Conservation (phyloP, 2,329 filamentous ascomycete genomes). For the Talaromyces atroroseus region DNA sequence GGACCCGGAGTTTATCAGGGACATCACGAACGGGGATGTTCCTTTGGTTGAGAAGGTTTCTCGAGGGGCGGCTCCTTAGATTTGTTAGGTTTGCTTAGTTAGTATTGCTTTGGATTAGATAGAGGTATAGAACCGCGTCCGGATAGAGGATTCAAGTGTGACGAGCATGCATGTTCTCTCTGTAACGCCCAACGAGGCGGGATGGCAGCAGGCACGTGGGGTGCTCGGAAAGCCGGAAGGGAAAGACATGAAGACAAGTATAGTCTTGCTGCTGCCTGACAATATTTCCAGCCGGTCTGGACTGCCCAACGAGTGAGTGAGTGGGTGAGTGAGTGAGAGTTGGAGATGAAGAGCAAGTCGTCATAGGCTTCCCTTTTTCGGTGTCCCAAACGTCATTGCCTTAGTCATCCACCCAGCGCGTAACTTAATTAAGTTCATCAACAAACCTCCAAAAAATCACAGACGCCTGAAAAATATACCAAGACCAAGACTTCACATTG, state of each 20-base stretch:
- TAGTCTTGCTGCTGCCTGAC: too few species aligned
- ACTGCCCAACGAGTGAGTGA: too few species aligned
- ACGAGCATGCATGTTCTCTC: too few species aligned
- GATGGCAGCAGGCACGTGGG: too few species aligned
- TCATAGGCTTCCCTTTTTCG: neutral
- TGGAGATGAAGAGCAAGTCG: too few species aligned
- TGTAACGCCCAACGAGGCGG: too few species aligned
- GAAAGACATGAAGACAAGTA: too few species aligned
- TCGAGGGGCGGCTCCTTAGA: conserved; percentile 4
- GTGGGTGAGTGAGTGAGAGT: neutral
- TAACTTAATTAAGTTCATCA: neutral
- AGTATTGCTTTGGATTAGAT: neutral
- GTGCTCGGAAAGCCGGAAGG: too few species aligned
- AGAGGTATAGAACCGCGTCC: too few species aligned
- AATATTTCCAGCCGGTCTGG: too few species aligned
- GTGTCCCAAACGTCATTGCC: neutral
- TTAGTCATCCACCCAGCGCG: neutral
- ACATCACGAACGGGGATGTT: conserved; percentile 69
- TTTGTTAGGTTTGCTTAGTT: neutral
- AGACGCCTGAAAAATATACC: neutral
- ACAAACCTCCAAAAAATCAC: neutral
- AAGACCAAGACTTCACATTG: too few species aligned
- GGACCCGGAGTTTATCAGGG: conserved; percentile 60
- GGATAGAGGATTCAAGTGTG: too few species aligned
- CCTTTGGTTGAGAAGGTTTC: conserved; percentile 53